Base-by-base conservation (phyloP, 768 basidiomycete species). In the Chalciporus piperatus region DNA sequence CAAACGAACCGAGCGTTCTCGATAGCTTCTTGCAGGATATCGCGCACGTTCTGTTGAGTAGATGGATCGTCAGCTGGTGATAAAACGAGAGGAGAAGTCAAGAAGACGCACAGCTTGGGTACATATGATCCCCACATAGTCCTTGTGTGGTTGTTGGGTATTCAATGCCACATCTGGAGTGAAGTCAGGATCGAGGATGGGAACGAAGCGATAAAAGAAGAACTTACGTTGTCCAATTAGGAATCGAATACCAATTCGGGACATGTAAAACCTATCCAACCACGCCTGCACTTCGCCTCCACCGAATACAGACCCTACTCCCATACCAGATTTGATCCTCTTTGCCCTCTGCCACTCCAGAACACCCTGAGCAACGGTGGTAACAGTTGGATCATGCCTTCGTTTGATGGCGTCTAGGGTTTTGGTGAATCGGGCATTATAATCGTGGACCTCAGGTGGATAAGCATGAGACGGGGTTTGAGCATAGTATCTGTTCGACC, bases 41-140 rank as follows among this genome's bases (percentile, higher is more conserved):
- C 94, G 61, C 94, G 93, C 0, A 99, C 86, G 68, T 94, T 98
- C 83, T 90, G 61, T 32, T 45, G n/a, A 27, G 50, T 46, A 10
- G 16, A 37, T 14, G 35, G 10, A 11, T 7, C 14, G 33, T 16
- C 33, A 47, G 3, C 22, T 2, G 20, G 13, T 56, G 45, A 48
- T 25, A 51, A 12, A 45, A 41, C 9, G 6, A 40, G 44, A 35
- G n/a, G 8, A 37, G 19, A 47, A 23, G 33, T 7, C 43, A 37
- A 14, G n/a, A 44, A 40, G 22, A 78, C 87, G 59, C 57, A 90
- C 87, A 2, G 94, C 87, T 64, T 89, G 79, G 2, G 92, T 98
- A 70, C 93, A 97, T 64, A 98, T 98, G 63, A 99, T 98, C 9
- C 97, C 96, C 23, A 99, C 97, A 64, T 94, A 96, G 66, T 93